Base-by-base conservation (phyloP, 345 rosid genomes). In the Psidium friedrichsthalianum region DNA sequence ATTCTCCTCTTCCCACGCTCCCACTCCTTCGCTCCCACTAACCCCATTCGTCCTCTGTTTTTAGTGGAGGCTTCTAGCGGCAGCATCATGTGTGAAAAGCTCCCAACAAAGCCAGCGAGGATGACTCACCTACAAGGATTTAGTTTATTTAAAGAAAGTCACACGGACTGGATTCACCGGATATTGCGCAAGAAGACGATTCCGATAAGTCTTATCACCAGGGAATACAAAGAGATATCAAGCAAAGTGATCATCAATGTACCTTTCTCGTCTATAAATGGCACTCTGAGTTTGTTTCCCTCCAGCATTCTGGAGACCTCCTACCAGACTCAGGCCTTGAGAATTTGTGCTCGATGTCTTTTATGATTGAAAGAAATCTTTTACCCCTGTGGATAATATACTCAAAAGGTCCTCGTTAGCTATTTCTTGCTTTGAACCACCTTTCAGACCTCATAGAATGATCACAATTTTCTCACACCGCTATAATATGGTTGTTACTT, bases 351-450 rank as follows among this genome's bases (percentile, higher is more conserved):
- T 97, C 98, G 21, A 97, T 95, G 87, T 97, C 98, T 91, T 95
- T 97, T 85, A 97, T 94, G 87, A 98, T 97, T 5, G 97, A 93
- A 69, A 95, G 90, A 95, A 95, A 89, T 97, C 98, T 85, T 97
- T 97, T 40, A 98, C n/a, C 99, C 91, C 98, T 95, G 83, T 95
- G 99, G 16, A 98, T 97, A 57, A 97, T 95, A 86, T 92, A 97
- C 89, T 95, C 98, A 0, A 98, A 97, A 36, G 98, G 85, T 97
- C 98, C 85, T 82, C 7, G 20, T 81, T 53, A 22, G 36, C 25
- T 47, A 42, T 18, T 69, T 56, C 85, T 20, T 55, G 58, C 53
- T 32, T 76, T 24, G 36, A 55, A 22, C 59, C 69, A 78, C 51
- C 57, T 69, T 59, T 36, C 2, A 4, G 25, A 49, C 51, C 84